A percentile compares a stretch with the other conserved stretches of the same genome.
Conservation (phyloP, 345 rosid species). For the Sisymbrium irio region DNA sequence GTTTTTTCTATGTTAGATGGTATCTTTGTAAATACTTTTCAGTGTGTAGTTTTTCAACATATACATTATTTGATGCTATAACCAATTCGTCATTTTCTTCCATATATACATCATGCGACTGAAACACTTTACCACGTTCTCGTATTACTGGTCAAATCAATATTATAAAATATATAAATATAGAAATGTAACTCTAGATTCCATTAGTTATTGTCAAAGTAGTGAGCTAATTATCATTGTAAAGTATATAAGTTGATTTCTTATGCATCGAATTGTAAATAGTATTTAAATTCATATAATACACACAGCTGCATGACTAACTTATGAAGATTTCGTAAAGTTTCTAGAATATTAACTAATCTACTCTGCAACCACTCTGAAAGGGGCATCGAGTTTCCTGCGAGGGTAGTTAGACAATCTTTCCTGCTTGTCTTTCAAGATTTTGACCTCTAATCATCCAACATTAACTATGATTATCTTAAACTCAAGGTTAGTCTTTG, state of each 20-base stretch:
- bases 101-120: not conserved
- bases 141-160: not conserved
- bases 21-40: not conserved
- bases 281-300: not conserved
- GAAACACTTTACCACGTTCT: not conserved
- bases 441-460: slow-evolving; percentile 8
- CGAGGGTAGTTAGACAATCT: slow-evolving; percentile 23
- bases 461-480: not conserved
- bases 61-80: not conserved
- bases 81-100: not conserved
- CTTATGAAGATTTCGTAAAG: not conserved
- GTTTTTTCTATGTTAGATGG: slow-evolving; percentile 1
- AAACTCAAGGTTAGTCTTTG: not conserved
- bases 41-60: not conserved
- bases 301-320: not conserved
- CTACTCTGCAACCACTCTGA: slow-evolving; percentile 31
- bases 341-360: slow-evolving; percentile 27
- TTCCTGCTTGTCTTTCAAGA: slow-evolving; percentile 21
- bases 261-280: not conserved
- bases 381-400: slow-evolving; percentile 24
- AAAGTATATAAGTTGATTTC: not conserved
- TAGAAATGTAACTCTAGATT: not conserved
- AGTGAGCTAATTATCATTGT: not conserved
- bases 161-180: not conserved
- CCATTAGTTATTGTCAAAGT: not conserved